A percentile compares a stretch with the other conserved stretches of the same genome.
phyloP scores from a whole-genome alignment of 805 yeast genomes.

The Cyberlindnera maritima region DNA sequence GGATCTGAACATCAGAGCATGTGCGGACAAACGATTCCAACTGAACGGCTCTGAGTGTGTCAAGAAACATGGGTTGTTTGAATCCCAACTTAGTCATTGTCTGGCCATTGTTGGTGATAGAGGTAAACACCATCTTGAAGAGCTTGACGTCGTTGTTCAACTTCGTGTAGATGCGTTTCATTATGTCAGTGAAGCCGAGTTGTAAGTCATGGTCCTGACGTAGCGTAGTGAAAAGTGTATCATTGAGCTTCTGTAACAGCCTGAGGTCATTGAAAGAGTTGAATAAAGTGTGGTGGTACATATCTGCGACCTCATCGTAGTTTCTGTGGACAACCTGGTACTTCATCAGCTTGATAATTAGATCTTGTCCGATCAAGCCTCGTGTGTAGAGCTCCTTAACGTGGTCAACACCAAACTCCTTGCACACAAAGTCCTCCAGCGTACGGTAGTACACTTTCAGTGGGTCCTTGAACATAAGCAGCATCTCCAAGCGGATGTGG shows the following conservation, averaged over 20 bases:
- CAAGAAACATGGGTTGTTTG: conserved; percentile 11
- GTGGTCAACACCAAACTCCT: conserved; percentile 9
- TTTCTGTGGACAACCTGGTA: conserved; percentile 12
- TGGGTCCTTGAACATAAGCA: conserved; percentile 13
- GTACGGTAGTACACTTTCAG: conserved; percentile 10
- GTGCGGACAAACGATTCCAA: conserved; percentile 14
- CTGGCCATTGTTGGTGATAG: conserved; percentile 11
- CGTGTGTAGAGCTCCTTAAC: conserved; percentile 3
- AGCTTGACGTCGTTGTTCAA: conserved; percentile 12
- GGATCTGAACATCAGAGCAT: conserved; percentile 8
- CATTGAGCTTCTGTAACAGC: conserved; percentile 7
- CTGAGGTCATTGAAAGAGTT: conserved; percentile 5
- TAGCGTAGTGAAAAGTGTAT: conserved; percentile 10
- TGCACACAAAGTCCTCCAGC: conserved; percentile 10
- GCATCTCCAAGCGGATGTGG: conserved; percentile 16
- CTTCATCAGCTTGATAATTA: conserved; percentile 10
- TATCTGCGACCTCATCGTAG: conserved; percentile 11
- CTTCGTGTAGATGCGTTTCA: conserved; percentile 13
- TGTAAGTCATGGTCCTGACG: conserved; percentile 15
- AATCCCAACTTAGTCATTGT: conserved; percentile 2
- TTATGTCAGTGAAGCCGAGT: conserved; percentile 15
- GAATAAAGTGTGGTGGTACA: conserved; percentile 10
- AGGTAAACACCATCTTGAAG: conserved; percentile 14
- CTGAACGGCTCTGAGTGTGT: conserved; percentile 14
- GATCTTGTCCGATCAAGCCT: conserved; percentile 9